These are phyloP conservation scores for Metschnikowia rubicola DNA, from an alignment of 805 yeast species.

Conservation along the genomic window DNA sequence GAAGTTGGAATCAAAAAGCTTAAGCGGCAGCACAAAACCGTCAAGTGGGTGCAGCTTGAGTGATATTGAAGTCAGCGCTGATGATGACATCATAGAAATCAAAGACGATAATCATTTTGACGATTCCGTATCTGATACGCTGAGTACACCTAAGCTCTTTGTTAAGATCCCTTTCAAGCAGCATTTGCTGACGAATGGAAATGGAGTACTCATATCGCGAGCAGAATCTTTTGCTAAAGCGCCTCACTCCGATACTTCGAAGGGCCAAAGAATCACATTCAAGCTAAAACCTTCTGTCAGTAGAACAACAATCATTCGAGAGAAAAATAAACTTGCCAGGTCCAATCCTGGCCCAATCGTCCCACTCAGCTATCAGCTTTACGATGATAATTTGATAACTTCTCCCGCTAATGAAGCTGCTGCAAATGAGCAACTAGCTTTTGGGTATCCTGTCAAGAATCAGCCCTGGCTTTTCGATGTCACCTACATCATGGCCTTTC, in stretches of 20 bases:
- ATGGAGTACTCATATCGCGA: too few relatives aligned
- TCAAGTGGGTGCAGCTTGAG: too few relatives aligned
- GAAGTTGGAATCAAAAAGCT: not conserved
- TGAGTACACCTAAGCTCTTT: not conserved
- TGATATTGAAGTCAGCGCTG: not conserved
- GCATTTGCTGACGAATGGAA: too few relatives aligned
- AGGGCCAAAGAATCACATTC: slow-evolving; percentile 3
- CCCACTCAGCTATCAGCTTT: slow-evolving; percentile 31
- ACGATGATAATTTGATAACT: slow-evolving; percentile 34
- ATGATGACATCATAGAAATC: not conserved
- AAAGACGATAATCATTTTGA: not conserved
- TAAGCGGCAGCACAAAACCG: not conserved
- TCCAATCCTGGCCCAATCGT: slow-evolving; percentile 41
- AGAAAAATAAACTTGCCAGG: slow-evolving; percentile 27
- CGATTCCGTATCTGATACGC: not conserved
- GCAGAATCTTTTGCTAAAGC: too few relatives aligned
- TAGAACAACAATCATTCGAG: slow-evolving; percentile 32
- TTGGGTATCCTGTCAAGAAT: slow-evolving; percentile 30
- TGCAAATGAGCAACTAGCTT: slow-evolving; percentile 27
- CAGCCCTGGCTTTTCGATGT: slow-evolving; percentile 28
- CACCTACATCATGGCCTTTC: slow-evolving; percentile 28
- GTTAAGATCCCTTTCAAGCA: slow-evolving; percentile 1
- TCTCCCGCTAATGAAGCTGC: slow-evolving; percentile 18
- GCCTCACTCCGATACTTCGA: not conserved
- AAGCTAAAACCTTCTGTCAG: slow-evolving; percentile 4